Evolutionary conservation across 2,329 filamentous ascomycete species (phyloP), one percentile per base, ranked within the genome.

Genomic region (Colletotrichum chlorophyti): DNA sequence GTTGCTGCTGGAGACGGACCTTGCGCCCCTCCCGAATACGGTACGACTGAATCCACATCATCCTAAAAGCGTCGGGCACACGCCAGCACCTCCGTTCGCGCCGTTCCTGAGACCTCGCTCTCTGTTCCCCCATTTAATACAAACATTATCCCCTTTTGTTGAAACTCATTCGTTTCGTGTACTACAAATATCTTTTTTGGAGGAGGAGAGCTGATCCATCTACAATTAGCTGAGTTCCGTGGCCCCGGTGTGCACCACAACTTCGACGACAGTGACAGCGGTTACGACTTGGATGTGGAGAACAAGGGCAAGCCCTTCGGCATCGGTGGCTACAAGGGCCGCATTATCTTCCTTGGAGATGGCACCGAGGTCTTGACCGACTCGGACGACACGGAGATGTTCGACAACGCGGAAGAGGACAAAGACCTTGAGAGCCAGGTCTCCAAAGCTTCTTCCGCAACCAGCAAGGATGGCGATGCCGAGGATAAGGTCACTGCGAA

Each of bases 21-120:
- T 74, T 98, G 94, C 82, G 95, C 95, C 75, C 95, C 95, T 78
- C 95, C 94, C 71, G 95, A 99, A 88, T 99, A 98, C 83, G 95
- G 95, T 93, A 94, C 89, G 92, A 86, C 60, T 43, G 58, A 59
- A 57, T 59, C 61, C 61, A 62, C 57, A 58, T 63, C 40, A 51
- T 62, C 59, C 57, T 60, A 52, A 58, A n/a, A 59, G 45, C 45
- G 50, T 51, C 60, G 60, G 47, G 47, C 35, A 54, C 41, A 38
- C 53, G 46, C 55, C 53, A 34, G 27, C 46, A 50, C 38, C 41
- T 61, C 60, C 49, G 38, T 46, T 21, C 48, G 49, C 55, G 50
- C 24, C 50, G 42, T 53, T 38, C n/a, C 32, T 43, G 53, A 51
- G 48, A 42, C 57, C 14, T 45, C 35, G 40, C 53, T 62, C 57